Percentiles rank a stretch among this genome's conserved stretches.
These are phyloP conservation scores for Starmera stellimalicola DNA, from an alignment of 1,139 yeast species.

Conservation along the genomic window DNA sequence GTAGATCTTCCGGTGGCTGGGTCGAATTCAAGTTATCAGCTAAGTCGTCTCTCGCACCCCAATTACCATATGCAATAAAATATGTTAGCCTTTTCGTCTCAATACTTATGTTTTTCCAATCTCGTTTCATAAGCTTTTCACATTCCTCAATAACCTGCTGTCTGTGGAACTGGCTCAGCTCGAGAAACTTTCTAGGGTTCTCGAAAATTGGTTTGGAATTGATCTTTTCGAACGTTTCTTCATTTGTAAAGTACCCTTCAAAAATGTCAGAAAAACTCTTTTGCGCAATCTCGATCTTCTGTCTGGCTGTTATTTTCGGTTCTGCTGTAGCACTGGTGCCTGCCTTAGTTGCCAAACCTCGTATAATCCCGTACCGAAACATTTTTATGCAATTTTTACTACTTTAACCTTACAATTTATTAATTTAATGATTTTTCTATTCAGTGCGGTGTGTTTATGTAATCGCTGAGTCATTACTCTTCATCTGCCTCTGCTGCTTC, in stretches of 20 bases:
- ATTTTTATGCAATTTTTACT: no score
- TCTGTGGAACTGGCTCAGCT: constrained; percentile 43
- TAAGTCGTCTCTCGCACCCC: constrained; percentile 56
- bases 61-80: constrained; percentile 52
- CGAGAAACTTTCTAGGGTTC: constrained; percentile 35
- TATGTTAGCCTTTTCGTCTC: constrained; percentile 43
- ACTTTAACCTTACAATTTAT: background rate
- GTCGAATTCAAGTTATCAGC: constrained; percentile 30
- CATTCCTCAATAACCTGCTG: constrained; percentile 48
- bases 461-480: background rate
- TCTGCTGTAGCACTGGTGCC: no score
- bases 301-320: constrained; percentile 10
- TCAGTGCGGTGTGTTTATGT: no score
- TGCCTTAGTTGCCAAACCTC: no score
- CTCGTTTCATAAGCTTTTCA: constrained; percentile 39
- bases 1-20: constrained; percentile 37
- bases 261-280: constrained; percentile 17
- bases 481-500: constrained; percentile 10
- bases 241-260: constrained; percentile 19
- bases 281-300: constrained; percentile 16
- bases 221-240: constrained; percentile 33
- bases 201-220: constrained; percentile 43
- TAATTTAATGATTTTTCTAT: background rate
- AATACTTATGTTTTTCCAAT: constrained; percentile 38
- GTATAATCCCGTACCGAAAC: no score